Conservation (phyloP, 108 stramenopile genomes). For the Licmophora abbreviata region DNA sequence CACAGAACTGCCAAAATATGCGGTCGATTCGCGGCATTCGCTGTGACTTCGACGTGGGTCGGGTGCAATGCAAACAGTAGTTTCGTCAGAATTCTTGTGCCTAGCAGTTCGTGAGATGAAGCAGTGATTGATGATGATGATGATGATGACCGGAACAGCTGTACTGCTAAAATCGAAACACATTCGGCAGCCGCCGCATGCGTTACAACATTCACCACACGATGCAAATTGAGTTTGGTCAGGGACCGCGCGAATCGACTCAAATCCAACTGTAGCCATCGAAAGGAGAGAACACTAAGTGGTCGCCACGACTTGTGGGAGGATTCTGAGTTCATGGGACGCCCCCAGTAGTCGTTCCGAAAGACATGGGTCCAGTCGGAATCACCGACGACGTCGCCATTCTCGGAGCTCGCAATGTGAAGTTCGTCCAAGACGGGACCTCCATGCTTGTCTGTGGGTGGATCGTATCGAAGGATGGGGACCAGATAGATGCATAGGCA, state of each 20-base stretch:
- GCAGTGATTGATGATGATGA: no score
- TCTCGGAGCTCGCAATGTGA: constrained; percentile 46
- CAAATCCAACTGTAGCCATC: no score
- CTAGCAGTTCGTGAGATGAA: constrained; percentile 4
- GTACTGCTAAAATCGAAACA: constrained; percentile 37
- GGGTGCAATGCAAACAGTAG: constrained; percentile 65
- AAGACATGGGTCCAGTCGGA: constrained; percentile 17
- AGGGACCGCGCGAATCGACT: constrained; percentile 4
- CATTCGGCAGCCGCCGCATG: constrained; percentile 54
- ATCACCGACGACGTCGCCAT: constrained; percentile 33
- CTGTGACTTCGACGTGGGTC: constrained; percentile 73
- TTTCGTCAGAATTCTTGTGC: constrained; percentile 28
- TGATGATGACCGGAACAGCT: constrained; percentile 27
- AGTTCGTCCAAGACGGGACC: constrained; percentile 54
- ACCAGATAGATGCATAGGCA: constrained; percentile 28
- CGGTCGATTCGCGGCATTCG: constrained; percentile 81
- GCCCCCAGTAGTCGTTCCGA: constrained; percentile 53
- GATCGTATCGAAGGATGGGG: constrained; percentile 21
- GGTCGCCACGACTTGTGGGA: constrained; percentile 76
- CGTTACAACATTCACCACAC: constrained; percentile 58
- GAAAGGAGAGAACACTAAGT: constrained; percentile 58
- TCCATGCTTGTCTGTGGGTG: constrained; percentile 5
- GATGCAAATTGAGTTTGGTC: constrained; percentile 47
- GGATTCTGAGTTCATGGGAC: constrained; percentile 30
- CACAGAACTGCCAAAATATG: constrained; percentile 64